These are phyloP conservation scores for Xylaria arbuscula DNA, from an alignment of 2,329 filamentous ascomycete genomes.

Conservation along the genomic window DNA sequence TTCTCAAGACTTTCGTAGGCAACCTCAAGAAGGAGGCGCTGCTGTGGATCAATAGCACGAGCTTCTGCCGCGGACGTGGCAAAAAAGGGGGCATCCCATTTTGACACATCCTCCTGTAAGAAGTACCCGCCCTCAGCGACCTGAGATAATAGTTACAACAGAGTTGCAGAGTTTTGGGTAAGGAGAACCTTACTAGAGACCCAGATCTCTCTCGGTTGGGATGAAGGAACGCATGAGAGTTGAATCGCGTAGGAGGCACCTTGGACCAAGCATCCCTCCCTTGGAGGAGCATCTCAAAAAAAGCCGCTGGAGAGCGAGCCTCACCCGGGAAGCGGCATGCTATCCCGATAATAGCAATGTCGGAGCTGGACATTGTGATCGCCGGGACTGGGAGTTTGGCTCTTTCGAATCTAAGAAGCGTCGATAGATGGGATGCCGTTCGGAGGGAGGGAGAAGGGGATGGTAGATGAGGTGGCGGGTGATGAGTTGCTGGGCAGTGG, in stretches of 20 bases:
- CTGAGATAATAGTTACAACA: not conserved
- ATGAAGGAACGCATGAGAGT: slow-evolving; percentile 12
- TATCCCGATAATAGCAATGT: slow-evolving; percentile 24
- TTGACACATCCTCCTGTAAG: slow-evolving; percentile 9
- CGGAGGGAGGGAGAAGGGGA: not conserved
- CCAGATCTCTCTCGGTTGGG: slow-evolving; percentile 14
- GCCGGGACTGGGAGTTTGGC: slow-evolving; percentile 8
- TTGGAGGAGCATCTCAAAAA: slow-evolving; percentile 24
- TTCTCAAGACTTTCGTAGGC: slow-evolving; percentile 20
- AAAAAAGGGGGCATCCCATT: slow-evolving; percentile 21
- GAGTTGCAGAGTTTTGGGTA: not conserved
- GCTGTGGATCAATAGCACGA: not conserved
- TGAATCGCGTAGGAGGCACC: slow-evolving; percentile 18
- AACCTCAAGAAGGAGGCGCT: slow-evolving; percentile 11
- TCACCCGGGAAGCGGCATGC: slow-evolving; percentile 20
- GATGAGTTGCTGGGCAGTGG: not conserved
- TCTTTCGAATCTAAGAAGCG: slow-evolving; percentile 15
- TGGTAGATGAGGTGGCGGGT: slow-evolving; percentile 6
- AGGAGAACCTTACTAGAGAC: slow-evolving; percentile 5
- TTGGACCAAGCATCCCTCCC: slow-evolving; percentile 21
- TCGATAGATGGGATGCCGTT: slow-evolving; percentile 13
- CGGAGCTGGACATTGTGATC: slow-evolving; percentile 15
- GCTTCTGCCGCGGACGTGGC: not conserved
- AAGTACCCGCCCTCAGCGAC: slow-evolving; percentile 20
- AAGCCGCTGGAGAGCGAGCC: slow-evolving; percentile 10